Evolutionary conservation across 2,329 filamentous ascomycete species (phyloP), one percentile per base, ranked within the genome.

Genomic region (Fusarium compactum): DNA sequence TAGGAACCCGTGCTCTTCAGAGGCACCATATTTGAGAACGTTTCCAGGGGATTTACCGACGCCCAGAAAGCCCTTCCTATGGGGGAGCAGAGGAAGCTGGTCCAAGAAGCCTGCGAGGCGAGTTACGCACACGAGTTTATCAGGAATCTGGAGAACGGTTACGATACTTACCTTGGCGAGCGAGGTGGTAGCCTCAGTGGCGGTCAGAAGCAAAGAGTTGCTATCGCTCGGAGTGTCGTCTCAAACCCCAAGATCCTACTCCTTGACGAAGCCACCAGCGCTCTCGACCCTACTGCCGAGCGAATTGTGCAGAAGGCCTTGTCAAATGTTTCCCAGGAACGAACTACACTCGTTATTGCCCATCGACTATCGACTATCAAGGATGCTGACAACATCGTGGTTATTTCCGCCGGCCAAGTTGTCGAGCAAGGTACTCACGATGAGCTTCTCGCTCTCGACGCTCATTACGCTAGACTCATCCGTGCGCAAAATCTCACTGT

Each of bases 261-360:
- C 10, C 79, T 91, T 1, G 90, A 92, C 65, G 90, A 91, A 78
- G 89, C 89, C 0, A 91, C 89, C 0, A 88, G 85, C 43, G 87
- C 89, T 2, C 74, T 82, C 20, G 80, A 82, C 51, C 76, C 80
- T 1, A 76, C 81, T 6, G 77, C 81, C 3, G 81, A 83, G 38
- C 74, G 79, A 5, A 79, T 85, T 18, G 87, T 89, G 0, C 87
- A 89, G 65, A 76, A 81, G 41, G 86, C 86, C 1, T 79, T 89
- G 10, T 82, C 84, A 45, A 78, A 80, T 5, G 81, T 89, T 1
- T 86, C 87, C 0, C 78, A 82, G 29, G 82, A 83, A 29, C 80
- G 88, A 16, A 91, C 89, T 0, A 90, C 88, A 0, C 86, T 91
- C 25, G 83, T 87, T 15, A 89, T 91, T 54, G 89, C 89, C 0